A percentile compares a stretch with the other conserved stretches of the same genome.
phyloP scores from a whole-genome alignment of 2,329 filamentous ascomycete species.

The Chrysoporthe cubensis region DNA sequence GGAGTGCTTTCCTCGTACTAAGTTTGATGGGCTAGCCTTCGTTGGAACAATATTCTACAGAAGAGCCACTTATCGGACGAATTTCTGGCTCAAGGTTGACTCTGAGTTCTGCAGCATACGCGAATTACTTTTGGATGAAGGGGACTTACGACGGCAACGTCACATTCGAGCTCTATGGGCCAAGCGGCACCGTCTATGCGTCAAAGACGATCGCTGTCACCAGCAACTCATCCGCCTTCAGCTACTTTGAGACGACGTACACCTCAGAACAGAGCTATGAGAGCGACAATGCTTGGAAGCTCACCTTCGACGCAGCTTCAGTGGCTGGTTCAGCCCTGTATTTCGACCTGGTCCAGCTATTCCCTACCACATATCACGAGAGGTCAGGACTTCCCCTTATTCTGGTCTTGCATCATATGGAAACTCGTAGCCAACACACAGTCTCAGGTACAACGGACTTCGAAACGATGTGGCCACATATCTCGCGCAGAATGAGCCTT shows the following conservation, averaged over 20 bases:
- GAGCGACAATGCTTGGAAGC: constrained; percentile 19
- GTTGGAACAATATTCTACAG: no score
- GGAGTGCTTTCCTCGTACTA: no score
- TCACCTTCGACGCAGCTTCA: constrained; percentile 20
- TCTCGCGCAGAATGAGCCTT: constrained; percentile 11
- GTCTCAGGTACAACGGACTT: constrained; percentile 54
- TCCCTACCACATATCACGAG: constrained; percentile 41
- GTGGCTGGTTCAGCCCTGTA: constrained; percentile 17
- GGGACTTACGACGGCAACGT: constrained; percentile 52
- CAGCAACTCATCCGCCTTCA: constrained; percentile 56
- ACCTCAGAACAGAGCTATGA: constrained; percentile 51
- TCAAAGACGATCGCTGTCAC: constrained; percentile 50
- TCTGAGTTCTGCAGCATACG: constrained; percentile 39
- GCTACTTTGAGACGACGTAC: constrained; percentile 43
- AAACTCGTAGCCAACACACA: not conserved
- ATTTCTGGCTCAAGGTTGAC: not conserved
- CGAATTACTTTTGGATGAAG: constrained; percentile 57
- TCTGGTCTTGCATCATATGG: not conserved
- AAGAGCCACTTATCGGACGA: no score
- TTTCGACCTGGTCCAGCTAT: constrained; percentile 23
- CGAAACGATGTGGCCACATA: constrained; percentile 13
- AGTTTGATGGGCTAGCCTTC: no score
- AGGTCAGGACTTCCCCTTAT: not conserved
- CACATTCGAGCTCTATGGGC: constrained; percentile 50
- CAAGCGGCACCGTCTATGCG: constrained; percentile 48